Evolutionary conservation across 495 filamentous ascomycete species (phyloP), one percentile per base, ranked within the genome.

Genomic region (Talaromyces thailandensis): DNA sequence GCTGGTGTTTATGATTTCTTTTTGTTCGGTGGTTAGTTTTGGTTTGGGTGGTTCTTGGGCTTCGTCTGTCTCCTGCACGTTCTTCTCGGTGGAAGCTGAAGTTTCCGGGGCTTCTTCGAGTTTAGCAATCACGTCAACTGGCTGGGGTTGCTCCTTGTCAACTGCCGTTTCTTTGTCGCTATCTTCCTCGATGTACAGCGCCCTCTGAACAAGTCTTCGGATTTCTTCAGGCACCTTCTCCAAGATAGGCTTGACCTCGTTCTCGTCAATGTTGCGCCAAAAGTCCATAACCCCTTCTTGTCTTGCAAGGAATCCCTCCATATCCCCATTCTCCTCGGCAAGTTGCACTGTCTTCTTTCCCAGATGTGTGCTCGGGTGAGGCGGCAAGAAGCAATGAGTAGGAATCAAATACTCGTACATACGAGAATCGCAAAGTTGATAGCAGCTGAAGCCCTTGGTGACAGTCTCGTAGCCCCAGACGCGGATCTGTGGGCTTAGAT

Each of bases 381-480:
- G 95, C 29, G 94, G 95, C 45, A 98, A 75, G 60, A 98, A 92
- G 60, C 86, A 88, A 70, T 96, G 88, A 26, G 88, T 91, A 8
- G 94, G 94, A 72, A 98, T 90, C 43, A 98, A 79, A 69, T 98
- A 98, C 70, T 98, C 94, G 74, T 98, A 98, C 72, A 91, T 90
- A 60, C 94, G 84, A 11, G 91, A 96, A 68, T 98, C 94, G 69
- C 93, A 96, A 45, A 90, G 80, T 66, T 94, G 87, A 70, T 98
- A 98, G 72, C 87, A 89, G 71, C 87, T 96, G 79, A 98, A 98
- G 59, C 86, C 80, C 60, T 88, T 89, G 66, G 84, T 91, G 1
- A 93, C 93, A 23, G 89, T 78, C 69, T 94, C 83, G 56, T 96
- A 87, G 7, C 90, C 94, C 94, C 94, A 98, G 9, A 98, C 83